phyloP scores from a whole-genome alignment of 2,329 filamentous ascomycete species.

The Aspergillus glaucus region DNA sequence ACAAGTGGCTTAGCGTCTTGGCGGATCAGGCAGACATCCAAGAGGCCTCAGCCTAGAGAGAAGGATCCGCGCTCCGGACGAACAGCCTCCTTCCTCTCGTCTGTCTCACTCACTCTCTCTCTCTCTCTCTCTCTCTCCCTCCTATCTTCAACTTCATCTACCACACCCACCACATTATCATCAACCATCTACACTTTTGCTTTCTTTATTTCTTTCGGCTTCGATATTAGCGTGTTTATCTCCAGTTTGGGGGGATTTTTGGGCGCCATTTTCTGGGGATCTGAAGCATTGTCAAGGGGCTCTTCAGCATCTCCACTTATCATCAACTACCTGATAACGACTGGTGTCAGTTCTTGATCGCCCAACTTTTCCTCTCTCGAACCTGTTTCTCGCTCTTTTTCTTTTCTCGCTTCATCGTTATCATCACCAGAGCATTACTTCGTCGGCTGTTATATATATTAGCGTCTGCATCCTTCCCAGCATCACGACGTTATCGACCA shows the following conservation, averaged over 20 bases:
- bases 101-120: constrained; percentile 4
- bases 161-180: no score
- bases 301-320: not conserved
- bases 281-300: not conserved
- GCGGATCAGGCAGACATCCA: constrained; percentile 34
- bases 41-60: constrained; percentile 17
- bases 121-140: constrained; percentile 3
- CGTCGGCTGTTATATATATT: not conserved
- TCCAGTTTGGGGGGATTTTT: not conserved
- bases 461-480: not conserved
- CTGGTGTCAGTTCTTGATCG: no score
- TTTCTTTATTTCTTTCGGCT: not conserved
- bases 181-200: constrained; percentile 3
- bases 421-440: not conserved
- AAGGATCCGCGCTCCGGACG: constrained; percentile 9
- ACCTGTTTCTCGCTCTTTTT: no score
- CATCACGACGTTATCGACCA: not conserved
- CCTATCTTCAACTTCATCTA: constrained; percentile 1
- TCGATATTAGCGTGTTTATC: constrained; percentile 3
- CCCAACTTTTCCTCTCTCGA: no score
- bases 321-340: no score
- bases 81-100: constrained; percentile 16
- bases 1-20: no score
- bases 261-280: not conserved
- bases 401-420: no score